Percentiles rank a stretch among this genome's conserved stretches.
phyloP scores from a whole-genome alignment of 2,329 filamentous ascomycete genomes.

The Trichoderma arundinaceum region DNA sequence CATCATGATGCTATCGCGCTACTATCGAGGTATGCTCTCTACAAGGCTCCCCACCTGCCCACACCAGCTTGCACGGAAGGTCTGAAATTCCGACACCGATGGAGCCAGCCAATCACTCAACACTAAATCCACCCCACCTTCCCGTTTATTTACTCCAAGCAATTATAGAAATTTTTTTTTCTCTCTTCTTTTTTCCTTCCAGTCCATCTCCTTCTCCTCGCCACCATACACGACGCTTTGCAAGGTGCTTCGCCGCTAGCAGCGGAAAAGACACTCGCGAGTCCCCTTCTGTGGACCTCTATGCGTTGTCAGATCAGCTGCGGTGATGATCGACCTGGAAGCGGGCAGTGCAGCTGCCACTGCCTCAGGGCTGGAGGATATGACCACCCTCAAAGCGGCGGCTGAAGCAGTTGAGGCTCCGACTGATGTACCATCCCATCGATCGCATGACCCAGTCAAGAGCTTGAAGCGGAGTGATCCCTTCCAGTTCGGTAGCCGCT shows the following conservation, averaged over 20 bases:
- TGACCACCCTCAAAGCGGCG: conserved; percentile 36
- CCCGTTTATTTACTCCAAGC: not conserved
- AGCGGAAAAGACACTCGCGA: conserved; percentile 13
- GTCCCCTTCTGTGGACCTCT: not conserved
- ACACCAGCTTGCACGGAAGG: not conserved
- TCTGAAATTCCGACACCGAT: conserved; percentile 15
- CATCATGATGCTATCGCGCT: conserved; percentile 24
- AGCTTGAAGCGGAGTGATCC: conserved; percentile 89
- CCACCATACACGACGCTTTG: not conserved
- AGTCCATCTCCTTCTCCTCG: conserved; percentile 1
- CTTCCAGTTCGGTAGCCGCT: conserved; percentile 93
- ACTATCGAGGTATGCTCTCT: conserved; percentile 1
- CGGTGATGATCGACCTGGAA: conserved; percentile 27
- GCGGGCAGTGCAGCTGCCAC: conserved; percentile 23
- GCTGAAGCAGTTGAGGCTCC: conserved; percentile 14
- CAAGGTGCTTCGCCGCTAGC: conserved; percentile 1
- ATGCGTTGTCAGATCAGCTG: conserved; percentile 15
- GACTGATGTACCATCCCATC: conserved; percentile 58
- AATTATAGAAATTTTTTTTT: conserved; percentile 9
- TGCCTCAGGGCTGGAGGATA: conserved; percentile 35
- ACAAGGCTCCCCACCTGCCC: conserved; percentile 1
- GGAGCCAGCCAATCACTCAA: not conserved
- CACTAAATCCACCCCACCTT: not conserved
- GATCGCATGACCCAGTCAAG: conserved; percentile 71
- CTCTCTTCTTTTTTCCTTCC: not conserved